Conservation (phyloP, 352 stramenopile genomes). For the Blastocystis hominis region DNA sequence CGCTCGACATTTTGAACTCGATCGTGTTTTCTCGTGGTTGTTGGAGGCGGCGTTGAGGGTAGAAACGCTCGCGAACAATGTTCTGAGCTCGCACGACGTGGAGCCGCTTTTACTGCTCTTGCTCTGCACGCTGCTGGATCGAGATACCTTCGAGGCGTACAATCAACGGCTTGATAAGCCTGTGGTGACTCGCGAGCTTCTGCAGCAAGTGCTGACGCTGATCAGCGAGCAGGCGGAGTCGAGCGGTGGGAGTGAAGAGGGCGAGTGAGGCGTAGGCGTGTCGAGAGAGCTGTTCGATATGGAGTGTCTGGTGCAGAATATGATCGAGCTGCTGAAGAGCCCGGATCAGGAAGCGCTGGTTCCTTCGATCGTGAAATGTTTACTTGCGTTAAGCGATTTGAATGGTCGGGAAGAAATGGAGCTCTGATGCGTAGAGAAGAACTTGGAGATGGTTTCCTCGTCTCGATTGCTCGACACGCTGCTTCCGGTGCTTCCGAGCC, state of each 20-base stretch:
- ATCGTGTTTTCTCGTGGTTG: not conserved
- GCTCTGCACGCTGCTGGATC: not conserved
- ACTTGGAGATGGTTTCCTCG: not conserved
- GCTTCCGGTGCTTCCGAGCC: not conserved
- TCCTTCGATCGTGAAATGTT: not conserved
- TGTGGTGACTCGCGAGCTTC: not conserved
- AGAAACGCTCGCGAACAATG: not conserved
- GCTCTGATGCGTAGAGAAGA: constrained; percentile 28
- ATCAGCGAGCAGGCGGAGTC: not conserved
- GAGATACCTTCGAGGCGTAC: not conserved
- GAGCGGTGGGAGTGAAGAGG: not conserved
- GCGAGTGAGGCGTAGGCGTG: not conserved
- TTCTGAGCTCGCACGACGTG: not conserved
- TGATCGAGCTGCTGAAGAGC: not conserved
- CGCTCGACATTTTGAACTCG: not conserved
- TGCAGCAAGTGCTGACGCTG: not conserved
- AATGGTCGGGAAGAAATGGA: not conserved
- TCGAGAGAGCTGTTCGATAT: not conserved
- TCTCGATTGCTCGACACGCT: not conserved
- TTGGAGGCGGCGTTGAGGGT: not conserved
- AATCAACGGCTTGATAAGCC: not conserved
- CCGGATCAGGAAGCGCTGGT: not conserved
- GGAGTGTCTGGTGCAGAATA: not conserved
- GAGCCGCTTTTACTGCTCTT: not conserved
- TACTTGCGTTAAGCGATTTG: constrained; percentile 2